Conservation (phyloP, 306 rosid genomes). For the Trifolium pratense region DNA sequence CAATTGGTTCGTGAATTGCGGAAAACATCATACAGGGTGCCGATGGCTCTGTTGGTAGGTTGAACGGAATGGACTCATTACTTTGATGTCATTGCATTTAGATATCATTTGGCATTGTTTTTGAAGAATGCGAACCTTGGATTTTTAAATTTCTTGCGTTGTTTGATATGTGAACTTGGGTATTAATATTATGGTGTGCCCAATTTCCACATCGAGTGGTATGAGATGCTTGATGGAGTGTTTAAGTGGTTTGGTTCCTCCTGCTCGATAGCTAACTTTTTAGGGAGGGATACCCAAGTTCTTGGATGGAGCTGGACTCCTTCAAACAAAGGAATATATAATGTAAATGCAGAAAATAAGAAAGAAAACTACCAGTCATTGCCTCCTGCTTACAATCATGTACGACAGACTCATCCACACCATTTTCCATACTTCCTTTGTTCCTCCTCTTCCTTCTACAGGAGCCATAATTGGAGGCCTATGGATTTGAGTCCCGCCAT, state of each 20-base stretch:
- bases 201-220: not conserved
- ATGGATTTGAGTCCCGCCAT: not conserved
- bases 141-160: not conserved
- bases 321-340: not conserved
- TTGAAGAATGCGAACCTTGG: slow-evolving; percentile 20
- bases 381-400: not conserved
- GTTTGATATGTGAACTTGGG: not conserved
- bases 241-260: not conserved
- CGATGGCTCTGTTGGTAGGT: slow-evolving; percentile 92
- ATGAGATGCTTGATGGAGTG: not conserved
- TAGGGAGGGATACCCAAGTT: not conserved
- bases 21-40: slow-evolving; percentile 85
- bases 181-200: not conserved
- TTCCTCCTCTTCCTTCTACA: not conserved
- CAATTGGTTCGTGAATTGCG: slow-evolving; percentile 84
- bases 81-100: slow-evolving; percentile 7
- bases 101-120: slow-evolving; percentile 9
- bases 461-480: not conserved
- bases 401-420: not conserved
- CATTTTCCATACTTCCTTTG: not conserved
- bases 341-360: not conserved
- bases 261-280: not conserved
- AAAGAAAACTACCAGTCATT: not conserved
- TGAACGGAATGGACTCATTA: slow-evolving; percentile 22
- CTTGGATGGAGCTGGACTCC: not conserved